These are phyloP conservation scores for Rauvolfia tetraphylla DNA, from an alignment of 257 asterid genomes.

Conservation along the genomic window DNA sequence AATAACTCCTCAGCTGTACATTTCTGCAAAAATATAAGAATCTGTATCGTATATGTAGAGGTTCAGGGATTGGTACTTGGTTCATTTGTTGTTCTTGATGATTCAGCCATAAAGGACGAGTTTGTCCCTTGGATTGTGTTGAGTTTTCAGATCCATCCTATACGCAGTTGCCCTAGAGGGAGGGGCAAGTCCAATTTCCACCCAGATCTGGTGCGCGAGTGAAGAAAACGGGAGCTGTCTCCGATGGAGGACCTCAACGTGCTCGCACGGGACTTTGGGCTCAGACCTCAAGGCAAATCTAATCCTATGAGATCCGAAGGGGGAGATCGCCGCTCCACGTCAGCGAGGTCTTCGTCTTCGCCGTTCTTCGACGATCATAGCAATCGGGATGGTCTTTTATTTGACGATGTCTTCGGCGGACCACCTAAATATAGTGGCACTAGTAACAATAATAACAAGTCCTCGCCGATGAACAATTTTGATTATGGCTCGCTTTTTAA, in stretches of 20 bases:
- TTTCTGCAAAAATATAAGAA: background rate
- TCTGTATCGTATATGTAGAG: background rate
- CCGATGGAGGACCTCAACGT: constrained; percentile 85
- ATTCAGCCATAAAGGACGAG: background rate
- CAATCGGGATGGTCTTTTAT: constrained; percentile 33
- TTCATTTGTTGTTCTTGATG: background rate
- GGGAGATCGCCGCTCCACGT: constrained; percentile 54
- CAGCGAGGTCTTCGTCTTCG: constrained; percentile 38
- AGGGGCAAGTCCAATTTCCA: constrained; percentile 22
- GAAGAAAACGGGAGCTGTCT: background rate
- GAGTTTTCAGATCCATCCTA: constrained; percentile 40
- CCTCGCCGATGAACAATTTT: constrained; percentile 41
- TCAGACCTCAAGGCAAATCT: constrained; percentile 71
- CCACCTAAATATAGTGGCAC: constrained; percentile 59
- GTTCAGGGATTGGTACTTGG: background rate
- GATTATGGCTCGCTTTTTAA: constrained; percentile 58
- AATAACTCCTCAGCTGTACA: background rate
- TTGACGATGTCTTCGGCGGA: constrained; percentile 72
- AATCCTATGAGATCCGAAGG: constrained; percentile 85
- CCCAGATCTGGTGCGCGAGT: constrained; percentile 35
- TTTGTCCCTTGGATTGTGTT: constrained; percentile 11
- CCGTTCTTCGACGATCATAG: constrained; percentile 20
- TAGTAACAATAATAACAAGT: constrained; percentile 24
- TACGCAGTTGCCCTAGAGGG: constrained; percentile 20
- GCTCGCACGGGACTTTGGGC: constrained; percentile 70